phyloP scores from a whole-genome alignment of 2,329 filamentous ascomycete genomes.

The Xylaria sp. region DNA sequence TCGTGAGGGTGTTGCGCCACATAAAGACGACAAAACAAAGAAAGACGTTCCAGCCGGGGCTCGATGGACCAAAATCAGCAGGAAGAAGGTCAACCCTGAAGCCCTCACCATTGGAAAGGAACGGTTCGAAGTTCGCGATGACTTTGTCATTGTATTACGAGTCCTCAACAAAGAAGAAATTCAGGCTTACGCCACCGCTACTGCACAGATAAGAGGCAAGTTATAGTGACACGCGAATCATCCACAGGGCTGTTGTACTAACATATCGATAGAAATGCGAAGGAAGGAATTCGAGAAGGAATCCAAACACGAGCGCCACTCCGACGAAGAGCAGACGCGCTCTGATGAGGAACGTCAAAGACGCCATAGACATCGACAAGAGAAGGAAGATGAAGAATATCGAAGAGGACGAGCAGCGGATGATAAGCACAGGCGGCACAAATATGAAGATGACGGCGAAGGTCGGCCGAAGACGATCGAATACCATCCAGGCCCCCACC shows the following conservation, averaged over 20 bases:
- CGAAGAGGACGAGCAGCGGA: conserved; percentile 41
- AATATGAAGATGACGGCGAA: conserved; percentile 43
- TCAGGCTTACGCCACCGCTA: conserved; percentile 84
- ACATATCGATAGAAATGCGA: conserved; percentile 52
- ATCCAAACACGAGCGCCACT: conserved; percentile 38
- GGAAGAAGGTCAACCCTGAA: conserved; percentile 88
- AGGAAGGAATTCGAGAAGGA: conserved; percentile 57
- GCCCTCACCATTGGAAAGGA: conserved; percentile 88
- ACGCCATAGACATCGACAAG: conserved; percentile 46
- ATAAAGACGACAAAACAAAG: conserved; percentile 83
- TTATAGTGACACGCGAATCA: conserved; percentile 23
- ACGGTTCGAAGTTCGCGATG: conserved; percentile 89
- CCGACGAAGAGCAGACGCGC: conserved; percentile 45
- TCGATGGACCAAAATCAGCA: conserved; percentile 92
- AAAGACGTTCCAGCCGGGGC: conserved; percentile 81
- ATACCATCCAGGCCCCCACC: conserved; percentile 39
- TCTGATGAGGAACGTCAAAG: conserved; percentile 49
- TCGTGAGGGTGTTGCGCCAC: conserved; percentile 90
- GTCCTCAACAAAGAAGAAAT: conserved; percentile 92
- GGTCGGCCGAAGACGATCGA: conserved; percentile 45
- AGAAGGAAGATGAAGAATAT: conserved; percentile 49
- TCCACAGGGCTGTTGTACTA: background rate
- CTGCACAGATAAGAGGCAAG: conserved; percentile 82
- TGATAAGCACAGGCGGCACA: conserved; percentile 45
- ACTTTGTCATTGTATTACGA: conserved; percentile 91